Evolutionary conservation across 1,284 basidiomycete genomes (phyloP), one percentile per base, ranked within the genome.

Genomic region (Rhodofomes roseus): DNA sequence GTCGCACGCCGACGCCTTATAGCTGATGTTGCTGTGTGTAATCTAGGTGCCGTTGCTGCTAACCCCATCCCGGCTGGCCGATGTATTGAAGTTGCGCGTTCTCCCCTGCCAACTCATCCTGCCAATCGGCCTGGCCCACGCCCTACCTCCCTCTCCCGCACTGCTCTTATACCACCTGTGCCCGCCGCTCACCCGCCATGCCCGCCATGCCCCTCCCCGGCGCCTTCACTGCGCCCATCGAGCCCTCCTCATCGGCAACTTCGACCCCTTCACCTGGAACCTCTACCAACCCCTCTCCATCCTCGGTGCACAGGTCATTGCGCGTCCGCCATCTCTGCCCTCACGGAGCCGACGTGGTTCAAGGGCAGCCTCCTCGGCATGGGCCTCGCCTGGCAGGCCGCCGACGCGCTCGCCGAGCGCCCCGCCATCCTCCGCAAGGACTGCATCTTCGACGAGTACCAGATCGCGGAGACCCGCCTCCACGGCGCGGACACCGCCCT

Each of bases 321-420:
- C 16, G 96, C 96, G 8, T 86, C 90, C 37, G 90, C 93, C 62
- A 98, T 99, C 68, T 96, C 93, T 16, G 95, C 98, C 25, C 85
- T 99, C 54, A 99, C 96, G 1, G 97, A 98, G 75, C 95, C 96
- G 2, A 93, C 88, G 54, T 98, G 96, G 95, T 99, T 99, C 84
- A 94, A 96, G 70, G 97, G 97, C 36, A 87, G 90, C 7, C 81
- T 99, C 8, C 84, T 90, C 60, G 96, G 99, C 74, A 93, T 98
- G 87, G 83, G 91, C 8, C 85, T 93, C 58, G 95, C 92, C 2
- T 87, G 96, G 18, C 82, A 87, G 66, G 93, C 90, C 6, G 82
- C 99, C 51, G 92, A 93, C 62, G 76, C 85, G 54, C 79, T 98
- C 23, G 88, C 93, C 0, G 89, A 96, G 71, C 89, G 96, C 7